phyloP scores from a whole-genome alignment of 768 basidiomycete genomes.

The Suillus brevipes region DNA sequence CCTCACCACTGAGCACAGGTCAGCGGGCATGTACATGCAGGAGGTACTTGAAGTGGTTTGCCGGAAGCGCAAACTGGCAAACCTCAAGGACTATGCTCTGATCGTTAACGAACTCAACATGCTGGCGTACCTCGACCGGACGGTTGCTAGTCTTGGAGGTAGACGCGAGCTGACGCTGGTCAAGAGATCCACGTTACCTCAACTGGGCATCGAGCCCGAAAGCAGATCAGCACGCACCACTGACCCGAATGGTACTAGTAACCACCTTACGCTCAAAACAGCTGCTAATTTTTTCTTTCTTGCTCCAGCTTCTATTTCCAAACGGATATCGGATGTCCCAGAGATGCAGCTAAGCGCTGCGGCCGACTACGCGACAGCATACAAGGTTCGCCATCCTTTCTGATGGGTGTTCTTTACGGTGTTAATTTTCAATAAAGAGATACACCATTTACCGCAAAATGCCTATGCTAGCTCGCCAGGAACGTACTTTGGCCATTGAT shows the following conservation, averaged over 20 bases:
- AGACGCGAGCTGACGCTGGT: slow-evolving; percentile 82
- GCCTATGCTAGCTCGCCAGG: slow-evolving; percentile 91
- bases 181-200: slow-evolving; percentile 72
- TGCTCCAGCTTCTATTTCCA: slow-evolving; percentile 84
- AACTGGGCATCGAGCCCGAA: slow-evolving; percentile 67
- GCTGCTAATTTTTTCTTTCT: slow-evolving; percentile 2
- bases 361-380: slow-evolving; percentile 81
- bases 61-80: slow-evolving; percentile 60
- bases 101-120: slow-evolving; percentile 63
- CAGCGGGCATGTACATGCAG: slow-evolving; percentile 95
- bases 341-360: slow-evolving; percentile 58
- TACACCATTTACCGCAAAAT: slow-evolving; percentile 92
- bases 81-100: slow-evolving; percentile 82
- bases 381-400: slow-evolving; percentile 58
- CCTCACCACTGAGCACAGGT: slow-evolving; percentile 38
- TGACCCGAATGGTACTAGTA: slow-evolving; percentile 79
- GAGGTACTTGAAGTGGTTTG: slow-evolving; percentile 89
- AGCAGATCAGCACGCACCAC: slow-evolving; percentile 71
- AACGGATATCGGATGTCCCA: slow-evolving; percentile 70
- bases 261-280: neutral
- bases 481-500: slow-evolving; percentile 90
- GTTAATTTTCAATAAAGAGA: slow-evolving; percentile 49
- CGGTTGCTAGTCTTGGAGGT: slow-evolving; percentile 93
- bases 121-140: slow-evolving; percentile 87
- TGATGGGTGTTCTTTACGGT: neutral